These are phyloP conservation scores for Jaltomata sinuosa DNA, from an alignment of 257 asterid species.

Conservation along the genomic window DNA sequence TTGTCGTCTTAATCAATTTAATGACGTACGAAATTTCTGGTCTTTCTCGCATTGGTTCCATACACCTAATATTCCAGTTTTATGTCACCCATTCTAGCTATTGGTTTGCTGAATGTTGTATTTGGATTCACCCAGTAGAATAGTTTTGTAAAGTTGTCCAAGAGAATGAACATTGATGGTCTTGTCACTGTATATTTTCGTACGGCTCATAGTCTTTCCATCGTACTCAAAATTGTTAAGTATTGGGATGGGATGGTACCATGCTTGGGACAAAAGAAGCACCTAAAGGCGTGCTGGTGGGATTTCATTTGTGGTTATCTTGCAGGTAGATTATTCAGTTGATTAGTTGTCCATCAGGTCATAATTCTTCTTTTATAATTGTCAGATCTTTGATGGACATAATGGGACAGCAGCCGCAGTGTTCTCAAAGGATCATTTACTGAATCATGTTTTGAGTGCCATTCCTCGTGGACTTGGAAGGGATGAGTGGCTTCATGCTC, in stretches of 20 bases:
- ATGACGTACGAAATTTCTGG: not conserved
- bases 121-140: not conserved
- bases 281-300: not conserved
- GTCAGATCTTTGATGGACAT: slow-evolving; percentile 78
- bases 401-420: slow-evolving; percentile 77
- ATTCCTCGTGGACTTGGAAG: slow-evolving; percentile 59
- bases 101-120: not conserved
- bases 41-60: not conserved
- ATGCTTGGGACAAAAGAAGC: not conserved
- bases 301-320: not conserved
- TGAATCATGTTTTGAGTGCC: slow-evolving; percentile 50
- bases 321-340: not conserved
- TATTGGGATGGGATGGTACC: not conserved
- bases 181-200: not conserved
- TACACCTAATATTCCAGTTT: not conserved
- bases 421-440: slow-evolving; percentile 51
- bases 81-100: not conserved
- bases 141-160: not conserved
- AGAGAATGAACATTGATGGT: not conserved
- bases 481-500: slow-evolving; percentile 85
- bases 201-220: not conserved
- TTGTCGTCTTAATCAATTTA: not conserved
- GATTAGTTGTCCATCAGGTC: not conserved
- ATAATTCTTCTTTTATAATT: not conserved
- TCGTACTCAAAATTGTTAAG: not conserved